Evolutionary conservation across 345 rosid genomes (phyloP).

Genomic region (Excoecaria agallocha): DNA sequence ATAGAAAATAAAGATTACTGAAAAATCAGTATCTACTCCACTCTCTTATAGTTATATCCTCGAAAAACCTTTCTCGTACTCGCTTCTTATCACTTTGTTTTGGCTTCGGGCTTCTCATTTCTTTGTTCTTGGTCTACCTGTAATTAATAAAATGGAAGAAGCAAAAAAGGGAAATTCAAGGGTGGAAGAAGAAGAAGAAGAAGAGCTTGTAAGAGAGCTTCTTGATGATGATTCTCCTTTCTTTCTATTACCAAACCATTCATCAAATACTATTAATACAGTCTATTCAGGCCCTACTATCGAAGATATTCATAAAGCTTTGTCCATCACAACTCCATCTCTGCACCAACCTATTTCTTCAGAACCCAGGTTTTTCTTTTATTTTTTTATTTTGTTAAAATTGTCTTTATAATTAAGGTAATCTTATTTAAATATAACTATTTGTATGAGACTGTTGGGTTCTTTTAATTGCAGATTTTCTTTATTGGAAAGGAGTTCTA

Average conservation of each 20-base stretch:
- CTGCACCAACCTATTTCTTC: conserved; percentile 15
- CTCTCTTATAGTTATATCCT: too few relatives aligned
- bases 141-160: conserved; percentile 28
- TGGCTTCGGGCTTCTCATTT: too few relatives aligned
- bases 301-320: conserved; percentile 48
- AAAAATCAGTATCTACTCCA: too few relatives aligned
- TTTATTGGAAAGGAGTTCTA: conserved; percentile 32
- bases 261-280: conserved; percentile 27
- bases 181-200: conserved; percentile 28
- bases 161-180: conserved; percentile 14
- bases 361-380: conserved; percentile 30
- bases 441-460: too few relatives aligned
- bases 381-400: background rate
- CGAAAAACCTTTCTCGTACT: too few relatives aligned
- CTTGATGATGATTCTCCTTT: conserved; percentile 51
- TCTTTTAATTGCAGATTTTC: background rate
- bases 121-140: too few relatives aligned
- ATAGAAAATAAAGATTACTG: too few relatives aligned
- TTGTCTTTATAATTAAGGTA: background rate
- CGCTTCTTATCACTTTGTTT: too few relatives aligned
- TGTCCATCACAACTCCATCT: conserved; percentile 25
- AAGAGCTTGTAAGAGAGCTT: conserved; percentile 50
- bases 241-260: conserved; percentile 32
- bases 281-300: conserved; percentile 60
- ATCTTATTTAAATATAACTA: background rate